phyloP scores from a whole-genome alignment of 495 filamentous ascomycete genomes.

The Oleoguttula mirabilis region DNA sequence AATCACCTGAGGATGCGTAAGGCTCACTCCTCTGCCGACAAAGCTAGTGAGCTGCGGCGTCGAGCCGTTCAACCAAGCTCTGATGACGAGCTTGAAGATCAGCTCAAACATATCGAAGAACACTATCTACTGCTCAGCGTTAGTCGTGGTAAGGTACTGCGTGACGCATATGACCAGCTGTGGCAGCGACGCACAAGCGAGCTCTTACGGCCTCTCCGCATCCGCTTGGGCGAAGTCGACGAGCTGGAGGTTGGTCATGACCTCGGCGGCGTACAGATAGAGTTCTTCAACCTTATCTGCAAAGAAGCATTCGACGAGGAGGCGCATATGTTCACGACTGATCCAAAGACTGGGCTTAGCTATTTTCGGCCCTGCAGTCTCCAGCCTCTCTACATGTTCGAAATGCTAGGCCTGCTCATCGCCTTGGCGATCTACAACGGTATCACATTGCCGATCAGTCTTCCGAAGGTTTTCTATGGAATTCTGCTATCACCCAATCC shows the following conservation, averaged over 20 bases:
- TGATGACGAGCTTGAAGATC: background rate
- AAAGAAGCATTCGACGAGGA: constrained; percentile 63
- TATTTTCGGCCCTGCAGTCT: constrained; percentile 78
- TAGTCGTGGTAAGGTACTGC: constrained; percentile 39
- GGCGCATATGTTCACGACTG: constrained; percentile 62
- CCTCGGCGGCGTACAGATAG: constrained; percentile 86
- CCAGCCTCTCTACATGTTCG: constrained; percentile 78
- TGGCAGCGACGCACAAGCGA: constrained; percentile 77
- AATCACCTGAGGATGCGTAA: constrained; percentile 10
- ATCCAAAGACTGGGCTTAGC: constrained; percentile 57
- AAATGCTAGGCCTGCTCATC: constrained; percentile 75
- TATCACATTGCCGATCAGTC: constrained; percentile 74
- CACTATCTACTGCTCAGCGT: constrained; percentile 13
- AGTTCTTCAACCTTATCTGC: constrained; percentile 80
- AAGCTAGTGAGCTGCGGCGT: background rate
- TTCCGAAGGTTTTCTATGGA: constrained; percentile 73
- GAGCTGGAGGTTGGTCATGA: constrained; percentile 82
- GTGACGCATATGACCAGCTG: constrained; percentile 74
- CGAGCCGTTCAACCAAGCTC: background rate
- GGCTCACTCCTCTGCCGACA: constrained; percentile 1
- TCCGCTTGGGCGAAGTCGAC: constrained; percentile 61
- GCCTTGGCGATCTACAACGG: constrained; percentile 92
- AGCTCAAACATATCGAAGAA: constrained; percentile 6
- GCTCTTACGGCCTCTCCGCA: constrained; percentile 72
- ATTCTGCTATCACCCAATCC: constrained; percentile 37